Evolutionary conservation across 2,329 filamentous ascomycete genomes (phyloP).

Genomic region (Aspergillus vadensis): DNA sequence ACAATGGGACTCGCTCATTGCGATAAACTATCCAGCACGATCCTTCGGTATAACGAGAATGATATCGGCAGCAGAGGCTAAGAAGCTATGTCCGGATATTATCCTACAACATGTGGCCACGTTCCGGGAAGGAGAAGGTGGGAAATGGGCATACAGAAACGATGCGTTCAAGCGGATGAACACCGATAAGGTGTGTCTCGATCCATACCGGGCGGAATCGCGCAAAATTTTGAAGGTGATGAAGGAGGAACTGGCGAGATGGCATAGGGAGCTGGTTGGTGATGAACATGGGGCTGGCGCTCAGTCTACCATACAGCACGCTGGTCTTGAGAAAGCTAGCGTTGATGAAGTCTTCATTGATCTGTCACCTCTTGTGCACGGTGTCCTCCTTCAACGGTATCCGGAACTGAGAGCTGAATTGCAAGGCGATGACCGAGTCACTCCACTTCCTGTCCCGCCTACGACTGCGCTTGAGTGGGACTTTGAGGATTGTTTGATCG

Average conservation of each 20-base stretch:
- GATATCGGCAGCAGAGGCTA: constrained; percentile 77
- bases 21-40: constrained; percentile 91
- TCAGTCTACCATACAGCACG: constrained; percentile 33
- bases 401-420: constrained; percentile 65
- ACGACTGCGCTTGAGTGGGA: constrained; percentile 79
- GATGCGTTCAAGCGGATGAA: constrained; percentile 78
- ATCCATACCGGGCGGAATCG: constrained; percentile 85
- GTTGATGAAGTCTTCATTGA: constrained; percentile 97
- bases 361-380: constrained; percentile 80
- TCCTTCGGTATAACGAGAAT: constrained; percentile 77
- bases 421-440: constrained; percentile 52
- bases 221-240: constrained; percentile 78
- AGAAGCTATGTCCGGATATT: constrained; percentile 80
- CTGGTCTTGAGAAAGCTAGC: constrained; percentile 84
- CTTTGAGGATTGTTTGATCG: constrained; percentile 72
- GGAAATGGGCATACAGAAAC: constrained; percentile 83
- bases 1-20: constrained; percentile 94
- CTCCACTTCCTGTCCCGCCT: constrained; percentile 72
- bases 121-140: constrained; percentile 85
- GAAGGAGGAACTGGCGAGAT: constrained; percentile 67
- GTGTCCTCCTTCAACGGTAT: constrained; percentile 72
- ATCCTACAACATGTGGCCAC: constrained; percentile 92
- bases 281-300: constrained; percentile 13
- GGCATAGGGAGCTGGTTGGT: constrained; percentile 28
- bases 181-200: constrained; percentile 90